Conservation (phyloP, 768 basidiomycete species). For the Rubroboletus satanas region DNA sequence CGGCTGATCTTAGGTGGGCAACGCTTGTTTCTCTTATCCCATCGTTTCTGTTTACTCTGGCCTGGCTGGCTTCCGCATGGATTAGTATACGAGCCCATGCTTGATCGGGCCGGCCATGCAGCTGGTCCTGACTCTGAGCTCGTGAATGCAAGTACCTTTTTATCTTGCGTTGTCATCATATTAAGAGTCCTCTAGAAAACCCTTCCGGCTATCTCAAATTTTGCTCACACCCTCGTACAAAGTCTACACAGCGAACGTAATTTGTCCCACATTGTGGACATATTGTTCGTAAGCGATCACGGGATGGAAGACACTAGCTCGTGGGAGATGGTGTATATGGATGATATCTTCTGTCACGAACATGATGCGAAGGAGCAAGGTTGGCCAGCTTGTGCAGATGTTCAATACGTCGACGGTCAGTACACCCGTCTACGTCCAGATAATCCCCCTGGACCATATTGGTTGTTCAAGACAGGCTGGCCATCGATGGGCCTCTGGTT, state of each 20-base stretch:
- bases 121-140: conserved; percentile 60
- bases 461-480: conserved; percentile 59
- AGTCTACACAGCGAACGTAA: conserved; percentile 62
- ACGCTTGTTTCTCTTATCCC: not conserved
- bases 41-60: not conserved
- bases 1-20: conserved; percentile 64
- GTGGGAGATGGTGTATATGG: conserved; percentile 70
- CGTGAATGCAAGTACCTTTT: conserved; percentile 54
- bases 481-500: conserved; percentile 84
- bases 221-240: conserved; percentile 48
- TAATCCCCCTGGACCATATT: not conserved
- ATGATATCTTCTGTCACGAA: conserved; percentile 38
- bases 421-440: not conserved
- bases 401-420: conserved; percentile 14
- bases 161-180: not conserved
- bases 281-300: conserved; percentile 84
- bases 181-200: conserved; percentile 45
- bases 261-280: conserved; percentile 73
- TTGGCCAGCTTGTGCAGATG: conserved; percentile 12
- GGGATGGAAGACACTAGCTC: conserved; percentile 84
- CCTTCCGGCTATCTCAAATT: conserved; percentile 60
- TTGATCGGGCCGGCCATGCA: conserved; percentile 79
- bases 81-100: conserved; percentile 72
- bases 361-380: conserved; percentile 3
- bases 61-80: not conserved